Base-by-base conservation (phyloP, 2,329 filamentous ascomycete genomes). In the Lachnellula subtilissima region DNA sequence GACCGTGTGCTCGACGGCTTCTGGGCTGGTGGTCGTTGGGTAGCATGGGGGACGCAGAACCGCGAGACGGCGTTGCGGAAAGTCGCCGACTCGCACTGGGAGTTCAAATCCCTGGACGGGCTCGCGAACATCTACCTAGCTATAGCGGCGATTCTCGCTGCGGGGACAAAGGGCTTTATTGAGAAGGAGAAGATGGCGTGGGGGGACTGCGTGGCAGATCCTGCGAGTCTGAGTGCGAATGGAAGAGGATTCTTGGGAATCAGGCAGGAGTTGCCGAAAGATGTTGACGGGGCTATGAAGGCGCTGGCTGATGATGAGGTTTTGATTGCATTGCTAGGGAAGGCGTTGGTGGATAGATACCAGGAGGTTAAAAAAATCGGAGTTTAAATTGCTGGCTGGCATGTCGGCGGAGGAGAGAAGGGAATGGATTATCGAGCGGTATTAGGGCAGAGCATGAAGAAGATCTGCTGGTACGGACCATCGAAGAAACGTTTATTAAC, bases 41-140 rank as follows among this genome's bases (percentile, higher is more conserved):
- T 92, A 0, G 75, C 86, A 0, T 95, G 89, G 89, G 90, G 90
- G 12, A 88, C 84, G 4, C 85, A 94, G 72, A 94, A 94, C 70
- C 83, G 88, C 17, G 88, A 93, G 73, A 78, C 83, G 4, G 86
- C 89, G 0, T 75, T 95, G 9, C 81, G 89, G 12, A 85, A 87
- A 68, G 80, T 91, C 48, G 74, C 75, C 3, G 74, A 70, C 2
- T 84, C 82, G 19, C 86, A 90, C 66, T 95, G 89, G 87, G 90
- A 95, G 71, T 64, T 95, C 22, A 87, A 90, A 66, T 83, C 81
- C 53, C 67, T 93, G n/a, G 90, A 95, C 65, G 90, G 89, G 0
- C 72, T 91, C 17, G 87, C 89, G 3, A 95, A 95, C 67, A 82
- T 85, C 53, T 95, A 94, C 67, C 71, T 95, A 1, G 86, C 82